phyloP scores from a whole-genome alignment of 2,329 filamentous ascomycete species.

The Aspergillus flavus region DNA sequence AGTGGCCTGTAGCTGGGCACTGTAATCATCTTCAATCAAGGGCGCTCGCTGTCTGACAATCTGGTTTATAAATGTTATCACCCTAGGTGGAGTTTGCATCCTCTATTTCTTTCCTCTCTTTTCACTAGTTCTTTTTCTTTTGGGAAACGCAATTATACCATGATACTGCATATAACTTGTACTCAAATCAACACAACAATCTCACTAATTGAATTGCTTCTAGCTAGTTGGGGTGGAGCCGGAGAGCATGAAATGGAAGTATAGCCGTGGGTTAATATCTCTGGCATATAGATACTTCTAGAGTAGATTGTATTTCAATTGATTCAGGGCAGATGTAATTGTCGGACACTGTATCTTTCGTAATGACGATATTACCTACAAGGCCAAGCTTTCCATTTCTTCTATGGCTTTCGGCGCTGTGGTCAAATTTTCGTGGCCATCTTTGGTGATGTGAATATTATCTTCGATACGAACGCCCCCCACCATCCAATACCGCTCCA shows the following conservation, averaged over 20 bases:
- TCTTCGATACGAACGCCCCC: slow-evolving; percentile 95
- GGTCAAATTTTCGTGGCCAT: slow-evolving; percentile 82
- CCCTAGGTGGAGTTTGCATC: not conserved
- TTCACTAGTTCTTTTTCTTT: not conserved
- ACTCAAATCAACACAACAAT: not conserved
- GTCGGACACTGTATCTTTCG: not conserved
- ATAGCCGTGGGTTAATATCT: not conserved
- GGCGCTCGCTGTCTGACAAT: not conserved
- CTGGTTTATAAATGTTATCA: not conserved
- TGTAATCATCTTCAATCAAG: not conserved
- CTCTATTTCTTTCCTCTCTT: not conserved
- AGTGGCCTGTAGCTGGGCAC: slow-evolving; percentile 25
- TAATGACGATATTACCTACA: slow-evolving; percentile 13
- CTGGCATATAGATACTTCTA: not conserved
- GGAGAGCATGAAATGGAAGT: not conserved
- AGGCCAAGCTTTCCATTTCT: slow-evolving; percentile 59
- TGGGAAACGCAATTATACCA: not conserved
- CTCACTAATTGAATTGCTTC: not conserved
- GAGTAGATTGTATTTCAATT: not conserved
- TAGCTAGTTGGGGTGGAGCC: not conserved
- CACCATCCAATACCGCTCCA: slow-evolving; percentile 82
- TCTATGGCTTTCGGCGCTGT: slow-evolving; percentile 72
- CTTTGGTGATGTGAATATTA: slow-evolving; percentile 76
- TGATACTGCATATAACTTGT: not conserved
- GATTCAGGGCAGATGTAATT: not conserved